Conservation (phyloP, 305 asterid species). For the Fraxinus dipetala region DNA sequence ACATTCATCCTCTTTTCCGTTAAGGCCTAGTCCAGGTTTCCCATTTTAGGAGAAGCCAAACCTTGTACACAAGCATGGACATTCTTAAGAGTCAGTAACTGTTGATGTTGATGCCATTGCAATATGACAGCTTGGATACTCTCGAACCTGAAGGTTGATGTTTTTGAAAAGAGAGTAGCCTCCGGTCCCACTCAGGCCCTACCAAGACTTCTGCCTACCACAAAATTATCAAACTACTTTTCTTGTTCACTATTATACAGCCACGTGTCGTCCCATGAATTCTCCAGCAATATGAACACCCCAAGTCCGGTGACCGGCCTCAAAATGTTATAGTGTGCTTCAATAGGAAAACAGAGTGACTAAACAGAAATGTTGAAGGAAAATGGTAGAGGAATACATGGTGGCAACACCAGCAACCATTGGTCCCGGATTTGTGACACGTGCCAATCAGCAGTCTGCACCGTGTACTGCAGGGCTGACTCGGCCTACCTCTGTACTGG, state of each 20-base stretch:
- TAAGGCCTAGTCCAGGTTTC: background rate
- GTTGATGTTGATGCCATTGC: background rate
- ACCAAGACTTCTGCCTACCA: conserved; percentile 40
- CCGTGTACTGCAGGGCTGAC: conserved; percentile 67
- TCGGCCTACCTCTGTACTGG: conserved; percentile 56
- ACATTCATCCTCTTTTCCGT: background rate
- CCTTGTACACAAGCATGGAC: background rate
- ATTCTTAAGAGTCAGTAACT: background rate
- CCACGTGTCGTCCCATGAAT: conserved; percentile 48
- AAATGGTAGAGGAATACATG: conserved; percentile 17
- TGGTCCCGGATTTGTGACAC: conserved; percentile 55
- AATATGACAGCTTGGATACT: background rate
- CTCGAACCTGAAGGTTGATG: background rate
- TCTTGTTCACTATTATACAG: conserved; percentile 33
- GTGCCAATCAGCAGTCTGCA: conserved; percentile 52
- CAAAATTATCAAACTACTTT: conserved; percentile 33
- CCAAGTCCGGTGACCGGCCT: conserved; percentile 6
- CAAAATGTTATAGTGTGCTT: background rate
- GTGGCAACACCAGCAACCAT: conserved; percentile 17
- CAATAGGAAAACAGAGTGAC: background rate
- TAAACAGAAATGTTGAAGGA: conserved; percentile 40
- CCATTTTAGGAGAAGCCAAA: background rate
- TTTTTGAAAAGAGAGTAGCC: background rate
- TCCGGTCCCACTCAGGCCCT: conserved; percentile 14
- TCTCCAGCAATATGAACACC: conserved; percentile 20